These are phyloP conservation scores for Backusella parvicylindrica DNA, from an alignment of 192 early-diverging fungal genomes.

Conservation along the genomic window DNA sequence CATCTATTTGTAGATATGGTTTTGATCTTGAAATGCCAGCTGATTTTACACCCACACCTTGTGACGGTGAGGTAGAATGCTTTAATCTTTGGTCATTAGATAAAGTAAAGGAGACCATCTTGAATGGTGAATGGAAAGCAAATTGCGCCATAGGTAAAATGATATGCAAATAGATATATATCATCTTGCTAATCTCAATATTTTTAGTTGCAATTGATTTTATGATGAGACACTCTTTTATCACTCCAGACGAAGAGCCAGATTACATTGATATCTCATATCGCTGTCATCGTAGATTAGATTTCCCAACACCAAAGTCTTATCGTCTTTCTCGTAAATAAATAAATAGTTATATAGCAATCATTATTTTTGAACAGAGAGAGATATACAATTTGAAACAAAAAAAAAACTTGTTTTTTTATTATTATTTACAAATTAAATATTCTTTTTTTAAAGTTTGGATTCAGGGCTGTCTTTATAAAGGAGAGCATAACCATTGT, in stretches of 20 bases:
- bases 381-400: no score
- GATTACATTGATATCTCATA: slow-evolving; percentile 72
- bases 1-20: slow-evolving; percentile 68
- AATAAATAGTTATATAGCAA: no score
- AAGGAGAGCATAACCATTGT: slow-evolving; percentile 52
- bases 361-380: no score
- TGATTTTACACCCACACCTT: slow-evolving; percentile 59
- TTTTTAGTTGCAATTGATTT: slow-evolving; percentile 72
- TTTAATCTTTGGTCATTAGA: slow-evolving; percentile 72
- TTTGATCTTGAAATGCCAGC: slow-evolving; percentile 79
- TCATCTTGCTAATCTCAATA: background rate
- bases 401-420: background rate
- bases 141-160: slow-evolving; percentile 65
- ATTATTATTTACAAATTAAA: background rate
- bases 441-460: slow-evolving; percentile 13
- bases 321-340: background rate
- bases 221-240: slow-evolving; percentile 68
- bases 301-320: slow-evolving; percentile 55
- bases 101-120: slow-evolving; percentile 50
- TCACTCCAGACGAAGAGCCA: slow-evolving; percentile 79
- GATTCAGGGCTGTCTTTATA: slow-evolving; percentile 5
- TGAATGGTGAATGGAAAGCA: slow-evolving; percentile 71
- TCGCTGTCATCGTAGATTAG: slow-evolving; percentile 61
- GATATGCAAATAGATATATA: no score
- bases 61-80: slow-evolving; percentile 83